A percentile compares a stretch with the other conserved stretches of the same genome.
Evolutionary conservation across 768 basidiomycete genomes (phyloP).

Genomic region (Sarcodon sp.): DNA sequence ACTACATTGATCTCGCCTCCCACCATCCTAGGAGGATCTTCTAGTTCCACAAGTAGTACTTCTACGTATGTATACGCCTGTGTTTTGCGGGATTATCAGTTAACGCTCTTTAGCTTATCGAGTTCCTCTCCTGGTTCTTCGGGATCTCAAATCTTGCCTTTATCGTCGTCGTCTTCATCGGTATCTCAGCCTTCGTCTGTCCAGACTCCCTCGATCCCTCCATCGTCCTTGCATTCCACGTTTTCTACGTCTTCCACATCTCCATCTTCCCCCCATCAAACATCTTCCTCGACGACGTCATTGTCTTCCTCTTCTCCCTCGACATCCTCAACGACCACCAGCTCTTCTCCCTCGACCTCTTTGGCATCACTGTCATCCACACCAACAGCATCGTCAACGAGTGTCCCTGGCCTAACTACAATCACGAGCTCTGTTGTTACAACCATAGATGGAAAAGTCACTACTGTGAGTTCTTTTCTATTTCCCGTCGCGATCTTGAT

Average conservation of each 20-base stretch:
- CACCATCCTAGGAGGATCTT: too few species aligned
- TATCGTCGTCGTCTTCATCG: too few species aligned
- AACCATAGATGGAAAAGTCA: slow-evolving; percentile 5
- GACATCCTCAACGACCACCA: neutral
- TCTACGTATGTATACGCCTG: too few species aligned
- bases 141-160: too few species aligned
- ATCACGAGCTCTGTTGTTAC: slow-evolving; percentile 8
- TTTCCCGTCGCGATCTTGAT: neutral
- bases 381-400: neutral
- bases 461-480: slow-evolving; percentile 3
- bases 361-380: neutral
- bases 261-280: slow-evolving; percentile 1
- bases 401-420: slow-evolving; percentile 1
- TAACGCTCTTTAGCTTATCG: too few species aligned
- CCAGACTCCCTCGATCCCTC: neutral
- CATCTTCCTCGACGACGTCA: neutral
- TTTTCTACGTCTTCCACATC: slow-evolving; percentile 5
- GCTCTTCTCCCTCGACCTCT: neutral
- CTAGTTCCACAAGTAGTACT: too few species aligned
- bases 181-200: too few species aligned
- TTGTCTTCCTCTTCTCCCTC: slow-evolving; percentile 1
- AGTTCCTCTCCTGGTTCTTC: too few species aligned
- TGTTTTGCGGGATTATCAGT: too few species aligned
- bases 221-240: slow-evolving; percentile 1
- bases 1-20: too few species aligned